Evolutionary conservation across 177 flowering plant genomes (phyloP).

Genomic region (Vitis hybrid): DNA sequence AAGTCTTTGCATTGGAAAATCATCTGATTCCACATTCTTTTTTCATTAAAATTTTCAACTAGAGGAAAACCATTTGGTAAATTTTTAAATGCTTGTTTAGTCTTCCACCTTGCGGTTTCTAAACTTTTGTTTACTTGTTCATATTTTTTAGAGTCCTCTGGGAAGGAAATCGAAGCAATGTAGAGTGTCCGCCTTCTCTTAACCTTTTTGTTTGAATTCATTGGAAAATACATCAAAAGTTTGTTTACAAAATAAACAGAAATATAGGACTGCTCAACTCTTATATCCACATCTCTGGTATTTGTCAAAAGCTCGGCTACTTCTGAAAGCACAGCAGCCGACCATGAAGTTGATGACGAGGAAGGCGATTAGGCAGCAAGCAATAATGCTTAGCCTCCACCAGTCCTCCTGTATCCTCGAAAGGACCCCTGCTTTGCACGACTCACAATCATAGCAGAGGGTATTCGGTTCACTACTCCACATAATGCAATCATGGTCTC

Average conservation of each 20-base stretch:
- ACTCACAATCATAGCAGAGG: neutral
- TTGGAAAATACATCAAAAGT: neutral
- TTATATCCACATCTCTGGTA: neutral
- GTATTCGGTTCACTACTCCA: neutral
- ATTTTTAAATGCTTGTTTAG: neutral
- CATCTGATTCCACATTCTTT: no score
- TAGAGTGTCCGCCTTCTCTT: neutral
- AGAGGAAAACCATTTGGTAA: no score
- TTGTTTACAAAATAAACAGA: neutral
- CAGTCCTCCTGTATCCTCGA: neutral
- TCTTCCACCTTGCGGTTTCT: no score
- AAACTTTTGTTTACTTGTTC: no score
- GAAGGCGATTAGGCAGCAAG: neutral
- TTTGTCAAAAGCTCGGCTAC: neutral
- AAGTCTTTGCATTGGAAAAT: no score
- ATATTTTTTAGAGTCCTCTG: no score
- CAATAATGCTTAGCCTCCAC: neutral
- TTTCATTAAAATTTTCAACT: no score
- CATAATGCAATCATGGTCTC: neutral
- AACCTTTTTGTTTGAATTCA: neutral
- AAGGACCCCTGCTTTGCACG: neutral
- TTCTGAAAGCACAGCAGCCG: neutral
- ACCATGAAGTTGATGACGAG: neutral
- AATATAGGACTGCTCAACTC: neutral
- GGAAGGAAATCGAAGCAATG: neutral